These are phyloP conservation scores for Psilocybe cubensis DNA, from an alignment of 768 basidiomycete genomes.

Conservation along the genomic window DNA sequence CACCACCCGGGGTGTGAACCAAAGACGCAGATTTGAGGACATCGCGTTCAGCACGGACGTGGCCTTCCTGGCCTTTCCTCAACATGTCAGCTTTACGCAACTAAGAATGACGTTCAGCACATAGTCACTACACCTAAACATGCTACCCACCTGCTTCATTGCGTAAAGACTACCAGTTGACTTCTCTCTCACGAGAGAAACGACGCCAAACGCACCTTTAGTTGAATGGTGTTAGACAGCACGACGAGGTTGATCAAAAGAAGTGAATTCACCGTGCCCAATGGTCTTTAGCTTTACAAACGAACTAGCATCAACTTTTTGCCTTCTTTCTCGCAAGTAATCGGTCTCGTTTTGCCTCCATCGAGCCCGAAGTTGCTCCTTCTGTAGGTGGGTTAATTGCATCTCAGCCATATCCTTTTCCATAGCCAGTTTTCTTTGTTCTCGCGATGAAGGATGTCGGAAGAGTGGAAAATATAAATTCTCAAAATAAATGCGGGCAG, in stretches of 20 bases:
- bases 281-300: conserved; percentile 93
- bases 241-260: conserved; percentile 18
- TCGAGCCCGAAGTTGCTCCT: conserved; percentile 68
- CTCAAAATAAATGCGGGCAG: conserved; percentile 93
- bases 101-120: conserved; percentile 38
- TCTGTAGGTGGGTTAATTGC: conserved; percentile 70
- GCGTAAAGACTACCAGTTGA: conserved; percentile 82
- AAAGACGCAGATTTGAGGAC: conserved; percentile 89
- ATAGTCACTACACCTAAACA: conserved; percentile 2
- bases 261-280: conserved; percentile 72
- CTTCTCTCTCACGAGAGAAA: conserved; percentile 87
- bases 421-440: conserved; percentile 83
- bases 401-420: conserved; percentile 85
- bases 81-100: conserved; percentile 91
- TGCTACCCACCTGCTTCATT: conserved; percentile 85
- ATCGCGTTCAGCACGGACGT: conserved; percentile 95
- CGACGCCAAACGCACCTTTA: conserved; percentile 93
- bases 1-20: conserved; percentile 70
- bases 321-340: conserved; percentile 82
- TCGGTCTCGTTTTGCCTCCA: conserved; percentile 91
- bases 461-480: conserved; percentile 86
- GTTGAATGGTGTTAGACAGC: conserved; percentile 27
- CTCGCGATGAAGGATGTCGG: conserved; percentile 83
- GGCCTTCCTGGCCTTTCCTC: conserved; percentile 95
- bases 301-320: conserved; percentile 81